phyloP scores from a whole-genome alignment of 202 grass and related monocot species.

The Cymbopogon flexuosus region DNA sequence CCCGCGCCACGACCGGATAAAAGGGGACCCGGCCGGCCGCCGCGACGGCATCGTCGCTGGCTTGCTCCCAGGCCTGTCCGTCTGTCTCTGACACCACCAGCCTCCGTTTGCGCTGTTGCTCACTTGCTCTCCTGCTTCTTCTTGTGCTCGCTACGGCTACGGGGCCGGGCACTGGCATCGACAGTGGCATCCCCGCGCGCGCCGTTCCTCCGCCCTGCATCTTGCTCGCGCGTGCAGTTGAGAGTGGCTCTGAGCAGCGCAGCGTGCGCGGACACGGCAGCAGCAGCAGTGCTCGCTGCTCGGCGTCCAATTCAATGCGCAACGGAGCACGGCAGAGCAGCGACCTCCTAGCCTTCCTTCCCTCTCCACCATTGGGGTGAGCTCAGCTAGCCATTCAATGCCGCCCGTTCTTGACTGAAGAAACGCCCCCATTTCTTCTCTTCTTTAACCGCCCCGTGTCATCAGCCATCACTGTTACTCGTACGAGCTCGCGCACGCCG shows the following conservation, averaged over 20 bases:
- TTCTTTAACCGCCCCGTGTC: not conserved
- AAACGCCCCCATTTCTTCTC: not conserved
- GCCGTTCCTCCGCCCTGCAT: no score
- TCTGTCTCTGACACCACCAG: not conserved
- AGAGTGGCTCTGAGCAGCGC: not conserved
- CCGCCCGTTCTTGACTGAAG: not conserved
- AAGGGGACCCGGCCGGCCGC: not conserved
- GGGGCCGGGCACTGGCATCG: conserved; percentile 21
- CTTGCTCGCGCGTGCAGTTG: not conserved
- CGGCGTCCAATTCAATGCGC: conserved; percentile 20
- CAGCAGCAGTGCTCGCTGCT: not conserved
- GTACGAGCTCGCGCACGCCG: not conserved
- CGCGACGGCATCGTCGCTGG: no score
- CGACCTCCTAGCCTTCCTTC: not conserved
- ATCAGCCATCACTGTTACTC: not conserved
- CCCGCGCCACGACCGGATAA: not conserved
- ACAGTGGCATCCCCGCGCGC: conserved; percentile 23
- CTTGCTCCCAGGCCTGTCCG: no score
- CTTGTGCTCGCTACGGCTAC: not conserved
- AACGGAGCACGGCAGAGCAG: not conserved
- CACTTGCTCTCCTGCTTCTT: not conserved
- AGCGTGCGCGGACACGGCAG: conserved; percentile 23
- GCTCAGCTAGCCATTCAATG: conserved; percentile 28
- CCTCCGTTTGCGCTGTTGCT: not conserved
- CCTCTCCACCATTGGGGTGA: not conserved